These are phyloP conservation scores for Macrolepiota dolichaula DNA, from an alignment of 768 basidiomycete species.

Conservation along the genomic window DNA sequence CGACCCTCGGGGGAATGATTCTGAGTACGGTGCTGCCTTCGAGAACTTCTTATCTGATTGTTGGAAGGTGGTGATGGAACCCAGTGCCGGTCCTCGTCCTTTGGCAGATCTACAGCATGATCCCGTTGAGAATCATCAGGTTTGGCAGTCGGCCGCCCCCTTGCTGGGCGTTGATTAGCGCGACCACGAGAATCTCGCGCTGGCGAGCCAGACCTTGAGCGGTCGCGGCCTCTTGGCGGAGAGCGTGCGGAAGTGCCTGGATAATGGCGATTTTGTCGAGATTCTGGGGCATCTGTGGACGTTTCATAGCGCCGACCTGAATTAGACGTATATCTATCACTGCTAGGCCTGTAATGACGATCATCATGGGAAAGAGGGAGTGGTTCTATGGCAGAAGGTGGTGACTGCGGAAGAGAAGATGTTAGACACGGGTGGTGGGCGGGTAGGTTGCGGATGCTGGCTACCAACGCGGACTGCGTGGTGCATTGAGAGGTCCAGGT, in stretches of 20 bases:
- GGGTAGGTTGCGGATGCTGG: not conserved
- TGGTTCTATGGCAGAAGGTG: slow-evolving; percentile 14
- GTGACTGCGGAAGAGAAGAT: slow-evolving; percentile 24
- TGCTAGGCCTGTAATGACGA: slow-evolving; percentile 62
- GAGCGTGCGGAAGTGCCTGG: slow-evolving; percentile 22
- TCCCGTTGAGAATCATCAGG: slow-evolving; percentile 23
- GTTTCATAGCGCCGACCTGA: slow-evolving; percentile 16
- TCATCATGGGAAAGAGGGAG: slow-evolving; percentile 49
- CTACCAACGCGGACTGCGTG: slow-evolving; percentile 5
- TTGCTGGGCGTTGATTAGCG: slow-evolving; percentile 20
- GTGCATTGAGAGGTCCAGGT: slow-evolving; percentile 5
- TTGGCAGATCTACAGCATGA: slow-evolving; percentile 19
- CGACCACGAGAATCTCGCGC: slow-evolving; percentile 19
- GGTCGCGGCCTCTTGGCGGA: slow-evolving; percentile 25
- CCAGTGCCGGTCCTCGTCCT: slow-evolving; percentile 24
- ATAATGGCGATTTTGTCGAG: slow-evolving; percentile 15
- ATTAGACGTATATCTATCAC: slow-evolving; percentile 16
- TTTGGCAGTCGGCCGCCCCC: slow-evolving; percentile 26
- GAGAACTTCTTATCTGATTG: slow-evolving; percentile 19
- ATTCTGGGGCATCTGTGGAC: slow-evolving; percentile 14
- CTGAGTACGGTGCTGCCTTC: slow-evolving; percentile 11
- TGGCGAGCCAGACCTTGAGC: slow-evolving; percentile 24
- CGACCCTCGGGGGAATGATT: not conserved
- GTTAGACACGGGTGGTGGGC: slow-evolving; percentile 27
- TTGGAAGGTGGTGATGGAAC: slow-evolving; percentile 18